Evolutionary conservation across 1,284 basidiomycete genomes (phyloP).

Genomic region (Rhodotorula sp.): DNA sequence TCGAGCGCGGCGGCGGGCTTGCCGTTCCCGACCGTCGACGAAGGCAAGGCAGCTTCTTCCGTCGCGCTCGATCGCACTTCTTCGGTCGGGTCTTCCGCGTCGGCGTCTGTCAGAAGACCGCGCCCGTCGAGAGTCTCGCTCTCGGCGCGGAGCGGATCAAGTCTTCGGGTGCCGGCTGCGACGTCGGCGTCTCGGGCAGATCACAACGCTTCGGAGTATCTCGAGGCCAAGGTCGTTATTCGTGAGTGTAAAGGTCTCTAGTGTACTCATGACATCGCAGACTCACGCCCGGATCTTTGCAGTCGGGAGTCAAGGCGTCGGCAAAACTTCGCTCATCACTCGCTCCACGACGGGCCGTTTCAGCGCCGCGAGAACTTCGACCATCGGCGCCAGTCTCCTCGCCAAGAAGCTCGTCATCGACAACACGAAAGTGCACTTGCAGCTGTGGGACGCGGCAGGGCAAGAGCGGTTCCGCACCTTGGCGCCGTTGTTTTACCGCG

Average conservation of each 20-base stretch:
- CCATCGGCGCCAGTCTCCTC: constrained; percentile 91
- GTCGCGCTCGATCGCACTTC: constrained; percentile 14
- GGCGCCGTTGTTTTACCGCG: constrained; percentile 98
- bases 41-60: neutral
- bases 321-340: constrained; percentile 90
- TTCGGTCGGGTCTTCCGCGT: constrained; percentile 11
- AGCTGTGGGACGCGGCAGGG: constrained; percentile 93
- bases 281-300: neutral
- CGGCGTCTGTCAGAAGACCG: constrained; percentile 7
- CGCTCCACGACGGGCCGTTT: constrained; percentile 90
- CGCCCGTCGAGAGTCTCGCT: constrained; percentile 2
- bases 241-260: constrained; percentile 7
- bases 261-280: too few species aligned
- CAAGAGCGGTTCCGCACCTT: constrained; percentile 94
- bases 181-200: neutral
- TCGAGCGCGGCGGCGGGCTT: constrained; percentile 6
- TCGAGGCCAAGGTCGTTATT: constrained; percentile 42
- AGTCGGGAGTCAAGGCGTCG: constrained; percentile 89
- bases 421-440: constrained; percentile 76
- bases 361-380: constrained; percentile 77
- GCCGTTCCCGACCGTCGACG: constrained; percentile 15
- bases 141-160: constrained; percentile 3
- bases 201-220: constrained; percentile 20
- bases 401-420: constrained; percentile 90
- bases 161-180: constrained; percentile 1